Base-by-base conservation (phyloP, 495 filamentous ascomycete genomes). In the Penicillium nucicola region DNA sequence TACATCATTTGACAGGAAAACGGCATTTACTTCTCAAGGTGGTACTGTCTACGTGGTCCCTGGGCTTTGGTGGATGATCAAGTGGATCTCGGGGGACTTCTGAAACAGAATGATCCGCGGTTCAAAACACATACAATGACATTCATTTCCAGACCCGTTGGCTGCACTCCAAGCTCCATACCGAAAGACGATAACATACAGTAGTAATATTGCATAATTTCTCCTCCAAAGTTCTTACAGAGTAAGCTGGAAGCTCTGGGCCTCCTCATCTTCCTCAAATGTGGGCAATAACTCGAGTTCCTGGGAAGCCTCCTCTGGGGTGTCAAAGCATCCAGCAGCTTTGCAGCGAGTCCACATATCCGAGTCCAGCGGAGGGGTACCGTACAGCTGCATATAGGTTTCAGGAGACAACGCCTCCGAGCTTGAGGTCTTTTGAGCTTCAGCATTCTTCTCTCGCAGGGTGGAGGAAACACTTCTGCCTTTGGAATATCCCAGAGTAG, bases 401-500 rank as follows among this genome's bases (percentile, higher is more conserved):
- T 71, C 66, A 4, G 76, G 71, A 12, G 71, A 67, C 9, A 79
- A 60, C 4, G 61, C 53, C 23, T 69, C 42, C 2, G 53, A 57
- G 32, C 58, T 53, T 3, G 43, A 50, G 14, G 61, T 33, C 37
- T 52, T 51, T 34, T 63, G 56, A 2, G 48, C 42, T 2, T 48
- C 25, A 23, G 55, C 37, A 4, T 40, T 50, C 14, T 64, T 66
- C 40, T 68, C 67, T 35, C 67, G 65, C 54, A 82, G 50, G 4
- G 59, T 69, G 9, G 74, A 69, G 7, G 85, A 85, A 12, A 84
- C 78, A 13, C 75, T 77, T 13, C 90, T 78, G 22, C 91, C 89
- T 60, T 86, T 88, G 43, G 81, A 83, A 62, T 91, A 92, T 6
- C 90, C 90, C 22, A 96, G 68, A 0, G 91, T 95, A 39, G 80